These are phyloP conservation scores for Boletus pseudopeckii DNA, from an alignment of 768 basidiomycete genomes.

Conservation along the genomic window DNA sequence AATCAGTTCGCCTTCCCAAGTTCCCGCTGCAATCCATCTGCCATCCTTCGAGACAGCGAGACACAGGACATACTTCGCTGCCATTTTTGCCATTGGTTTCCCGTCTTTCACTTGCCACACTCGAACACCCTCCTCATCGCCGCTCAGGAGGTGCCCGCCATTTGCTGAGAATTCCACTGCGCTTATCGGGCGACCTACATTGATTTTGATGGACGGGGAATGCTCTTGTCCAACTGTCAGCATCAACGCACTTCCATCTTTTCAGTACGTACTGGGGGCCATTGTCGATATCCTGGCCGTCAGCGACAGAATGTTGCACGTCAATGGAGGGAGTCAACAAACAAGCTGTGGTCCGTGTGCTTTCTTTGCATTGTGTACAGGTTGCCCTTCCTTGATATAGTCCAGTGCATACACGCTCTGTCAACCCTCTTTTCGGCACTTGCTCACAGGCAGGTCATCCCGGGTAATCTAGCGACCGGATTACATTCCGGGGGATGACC, in stretches of 20 bases:
- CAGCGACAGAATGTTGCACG: no score
- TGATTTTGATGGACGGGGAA: background rate
- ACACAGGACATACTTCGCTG: background rate
- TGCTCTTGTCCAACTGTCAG: background rate
- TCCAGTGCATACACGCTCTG: no score
- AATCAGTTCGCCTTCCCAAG: rapidly evolving
- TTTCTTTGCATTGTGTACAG: background rate
- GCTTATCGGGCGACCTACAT: no score
- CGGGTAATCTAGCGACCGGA: no score
- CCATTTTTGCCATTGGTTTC: background rate
- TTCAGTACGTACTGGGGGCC: background rate
- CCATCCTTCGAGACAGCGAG: conserved; percentile 1
- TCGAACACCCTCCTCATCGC: background rate
- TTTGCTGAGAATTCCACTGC: background rate
- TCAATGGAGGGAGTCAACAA: background rate
- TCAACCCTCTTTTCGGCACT: background rate
- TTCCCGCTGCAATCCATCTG: conserved; percentile 2
- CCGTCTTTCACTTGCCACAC: background rate
- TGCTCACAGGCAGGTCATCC: background rate
- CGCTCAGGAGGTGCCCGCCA: background rate
- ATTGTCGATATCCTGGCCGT: background rate
- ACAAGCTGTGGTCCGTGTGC: background rate
- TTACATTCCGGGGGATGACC: background rate
- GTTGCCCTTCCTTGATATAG: background rate
- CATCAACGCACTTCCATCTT: background rate